Evolutionary conservation across 805 yeast species (phyloP).

Genomic region (Starmerella sp.): DNA sequence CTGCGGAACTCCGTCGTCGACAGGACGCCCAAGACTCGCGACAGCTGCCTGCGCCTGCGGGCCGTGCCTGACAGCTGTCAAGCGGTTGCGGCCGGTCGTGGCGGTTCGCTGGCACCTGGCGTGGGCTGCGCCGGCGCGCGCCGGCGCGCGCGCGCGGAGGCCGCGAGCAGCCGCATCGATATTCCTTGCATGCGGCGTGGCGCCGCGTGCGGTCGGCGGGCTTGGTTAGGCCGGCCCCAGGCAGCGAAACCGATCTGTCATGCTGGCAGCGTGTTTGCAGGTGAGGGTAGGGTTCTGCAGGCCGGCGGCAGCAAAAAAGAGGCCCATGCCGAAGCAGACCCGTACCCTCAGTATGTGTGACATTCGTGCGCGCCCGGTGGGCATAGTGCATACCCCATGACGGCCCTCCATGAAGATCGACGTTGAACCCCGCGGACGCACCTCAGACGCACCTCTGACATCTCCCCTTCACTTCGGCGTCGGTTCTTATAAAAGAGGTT

Average conservation of each 20-base stretch:
- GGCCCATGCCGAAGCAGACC: background rate
- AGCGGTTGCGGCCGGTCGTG: too few relatives aligned
- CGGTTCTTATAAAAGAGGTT: background rate
- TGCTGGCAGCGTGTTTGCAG: background rate
- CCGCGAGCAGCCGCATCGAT: background rate
- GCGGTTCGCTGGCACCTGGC: too few relatives aligned
- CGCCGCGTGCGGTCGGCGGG: background rate
- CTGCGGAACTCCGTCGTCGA: too few relatives aligned
- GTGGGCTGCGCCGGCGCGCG: too few relatives aligned
- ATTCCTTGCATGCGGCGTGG: conserved; percentile 1
- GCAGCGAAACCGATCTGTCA: background rate
- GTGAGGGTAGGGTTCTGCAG: background rate
- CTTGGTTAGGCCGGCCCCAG: background rate
- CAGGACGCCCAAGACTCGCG: too few relatives aligned
- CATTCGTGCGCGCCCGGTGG: conserved; percentile 16
- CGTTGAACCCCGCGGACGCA: conserved; percentile 1
- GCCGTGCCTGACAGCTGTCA: too few relatives aligned
- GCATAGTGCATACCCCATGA: conserved; percentile 10
- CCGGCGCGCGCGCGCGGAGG: background rate
- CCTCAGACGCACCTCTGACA: background rate
- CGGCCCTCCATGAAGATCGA: conserved; percentile 5
- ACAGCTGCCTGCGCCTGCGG: too few relatives aligned
- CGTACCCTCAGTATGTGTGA: background rate
- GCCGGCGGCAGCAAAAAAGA: background rate
- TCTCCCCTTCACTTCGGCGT: background rate